phyloP scores from a whole-genome alignment of 2,329 filamentous ascomycete species.

The Phyllosticta citribraziliensis region DNA sequence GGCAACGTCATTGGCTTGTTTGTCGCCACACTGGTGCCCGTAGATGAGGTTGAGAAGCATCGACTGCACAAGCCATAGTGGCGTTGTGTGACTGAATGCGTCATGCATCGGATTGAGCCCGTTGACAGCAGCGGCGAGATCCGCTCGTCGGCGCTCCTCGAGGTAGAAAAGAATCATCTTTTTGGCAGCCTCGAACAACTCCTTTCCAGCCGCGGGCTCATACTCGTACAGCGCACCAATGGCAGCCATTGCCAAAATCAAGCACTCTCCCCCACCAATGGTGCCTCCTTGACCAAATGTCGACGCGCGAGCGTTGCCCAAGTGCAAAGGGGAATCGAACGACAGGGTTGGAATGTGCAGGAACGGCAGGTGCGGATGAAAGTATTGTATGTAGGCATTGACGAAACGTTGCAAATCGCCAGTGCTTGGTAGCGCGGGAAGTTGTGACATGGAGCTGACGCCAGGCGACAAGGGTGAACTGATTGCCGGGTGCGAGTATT shows the following conservation, averaged over 20 bases:
- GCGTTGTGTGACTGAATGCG: conserved; percentile 60
- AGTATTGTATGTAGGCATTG: conserved; percentile 79
- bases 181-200: conserved; percentile 86
- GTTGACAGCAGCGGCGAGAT: conserved; percentile 55
- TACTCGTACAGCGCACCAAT: conserved; percentile 79
- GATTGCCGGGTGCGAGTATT: conserved; percentile 49
- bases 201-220: conserved; percentile 67
- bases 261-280: conserved; percentile 71
- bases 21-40: conserved; percentile 88
- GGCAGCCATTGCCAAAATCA: conserved; percentile 82
- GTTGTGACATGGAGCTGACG: conserved; percentile 26
- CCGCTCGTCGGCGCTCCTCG: conserved; percentile 79
- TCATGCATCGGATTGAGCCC: conserved; percentile 45
- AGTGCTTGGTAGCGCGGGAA: conserved; percentile 62
- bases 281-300: conserved; percentile 46
- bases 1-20: conserved; percentile 81
- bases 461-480: conserved; percentile 40
- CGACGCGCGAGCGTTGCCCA: conserved; percentile 50
- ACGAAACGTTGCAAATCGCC: conserved; percentile 84
- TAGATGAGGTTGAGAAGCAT: conserved; percentile 96
- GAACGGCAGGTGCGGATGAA: conserved; percentile 92
- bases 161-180: conserved; percentile 91
- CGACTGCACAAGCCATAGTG: conserved; percentile 89
- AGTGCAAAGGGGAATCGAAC: conserved; percentile 68
- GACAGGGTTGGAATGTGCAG: conserved; percentile 84